These are phyloP conservation scores for Cryomyces antarcticus DNA, from an alignment of 495 filamentous ascomycete species.

Conservation along the genomic window DNA sequence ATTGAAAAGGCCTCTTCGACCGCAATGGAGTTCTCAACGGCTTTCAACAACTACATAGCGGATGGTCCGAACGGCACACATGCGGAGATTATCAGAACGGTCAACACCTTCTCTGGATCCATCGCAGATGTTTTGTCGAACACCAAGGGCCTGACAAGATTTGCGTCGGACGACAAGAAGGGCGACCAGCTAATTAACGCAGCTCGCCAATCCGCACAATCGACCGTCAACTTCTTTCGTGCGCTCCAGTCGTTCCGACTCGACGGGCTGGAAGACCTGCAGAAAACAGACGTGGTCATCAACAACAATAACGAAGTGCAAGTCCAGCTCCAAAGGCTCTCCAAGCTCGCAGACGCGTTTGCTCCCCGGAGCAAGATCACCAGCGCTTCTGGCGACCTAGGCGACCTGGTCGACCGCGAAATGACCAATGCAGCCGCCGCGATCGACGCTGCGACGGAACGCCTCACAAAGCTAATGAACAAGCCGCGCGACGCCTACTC, in stretches of 20 bases:
- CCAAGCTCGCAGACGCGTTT: constrained; percentile 79
- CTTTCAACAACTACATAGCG: constrained; percentile 94
- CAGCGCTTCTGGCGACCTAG: constrained; percentile 60
- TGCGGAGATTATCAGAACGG: constrained; percentile 77
- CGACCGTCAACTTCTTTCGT: constrained; percentile 90
- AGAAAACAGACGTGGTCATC: constrained; percentile 89
- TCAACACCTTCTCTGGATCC: constrained; percentile 73
- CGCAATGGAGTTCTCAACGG: constrained; percentile 87
- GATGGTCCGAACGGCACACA: constrained; percentile 88
- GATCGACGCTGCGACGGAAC: constrained; percentile 76
- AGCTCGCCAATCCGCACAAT: constrained; percentile 66
- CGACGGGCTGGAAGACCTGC: constrained; percentile 64
- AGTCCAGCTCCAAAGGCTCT: constrained; percentile 72
- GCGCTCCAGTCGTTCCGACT: constrained; percentile 82
- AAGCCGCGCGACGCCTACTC: constrained; percentile 86
- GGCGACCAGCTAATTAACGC: constrained; percentile 62
- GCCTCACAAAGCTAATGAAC: constrained; percentile 74
- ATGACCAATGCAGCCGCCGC: constrained; percentile 86
- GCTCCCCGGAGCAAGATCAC: constrained; percentile 68
- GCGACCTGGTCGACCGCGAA: constrained; percentile 83
- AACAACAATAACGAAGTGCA: constrained; percentile 92
- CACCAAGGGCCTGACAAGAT: constrained; percentile 83
- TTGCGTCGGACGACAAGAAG: constrained; percentile 90
- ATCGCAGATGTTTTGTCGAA: constrained; percentile 89
- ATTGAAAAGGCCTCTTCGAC: constrained; percentile 91